A percentile compares a stretch with the other conserved stretches of the same genome.
phyloP scores from a whole-genome alignment of 2,329 filamentous ascomycete species.

The Colletotrichum viniferum region DNA sequence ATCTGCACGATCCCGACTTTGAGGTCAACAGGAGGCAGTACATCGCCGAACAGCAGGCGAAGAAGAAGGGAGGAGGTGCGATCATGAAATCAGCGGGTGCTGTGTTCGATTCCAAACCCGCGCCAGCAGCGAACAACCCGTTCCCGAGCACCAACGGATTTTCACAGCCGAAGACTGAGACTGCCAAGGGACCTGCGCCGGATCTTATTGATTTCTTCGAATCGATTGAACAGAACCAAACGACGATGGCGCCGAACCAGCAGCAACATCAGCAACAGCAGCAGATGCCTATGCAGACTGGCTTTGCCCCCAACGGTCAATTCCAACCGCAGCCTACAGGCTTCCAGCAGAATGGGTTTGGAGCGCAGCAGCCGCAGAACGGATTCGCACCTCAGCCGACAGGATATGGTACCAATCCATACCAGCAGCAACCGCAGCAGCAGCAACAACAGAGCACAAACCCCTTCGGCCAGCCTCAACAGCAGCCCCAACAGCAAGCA shows the following conservation, averaged over 20 bases:
- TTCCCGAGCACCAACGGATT: conserved; percentile 45
- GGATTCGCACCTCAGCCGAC: conserved; percentile 45
- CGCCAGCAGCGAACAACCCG: conserved; percentile 44
- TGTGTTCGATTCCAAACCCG: conserved; percentile 38
- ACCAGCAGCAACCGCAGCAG: conserved; percentile 38
- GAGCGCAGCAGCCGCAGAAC: conserved; percentile 44
- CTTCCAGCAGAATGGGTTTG: conserved; percentile 47
- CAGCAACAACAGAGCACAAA: conserved; percentile 41
- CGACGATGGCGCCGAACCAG: conserved; percentile 60
- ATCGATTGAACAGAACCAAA: conserved; percentile 89
- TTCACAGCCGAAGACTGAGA: conserved; percentile 44
- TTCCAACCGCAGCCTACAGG: conserved; percentile 34
- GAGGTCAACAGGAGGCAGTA: conserved; percentile 93
- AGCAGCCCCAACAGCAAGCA: conserved; percentile 35
- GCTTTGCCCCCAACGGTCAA: conserved; percentile 30
- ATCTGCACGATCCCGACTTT: conserved; percentile 92
- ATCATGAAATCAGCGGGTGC: conserved; percentile 28
- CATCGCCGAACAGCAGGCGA: conserved; percentile 81
- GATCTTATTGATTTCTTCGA: conserved; percentile 95
- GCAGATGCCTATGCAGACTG: conserved; percentile 28
- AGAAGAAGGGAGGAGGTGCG: conserved; percentile 49
- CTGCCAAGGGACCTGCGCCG: conserved; percentile 68
- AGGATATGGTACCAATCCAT: conserved; percentile 45
- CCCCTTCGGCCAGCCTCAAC: conserved; percentile 36
- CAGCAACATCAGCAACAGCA: conserved; percentile 35